phyloP scores from a whole-genome alignment of 148 eudicot species.

The Fagopyrum tataricum region DNA sequence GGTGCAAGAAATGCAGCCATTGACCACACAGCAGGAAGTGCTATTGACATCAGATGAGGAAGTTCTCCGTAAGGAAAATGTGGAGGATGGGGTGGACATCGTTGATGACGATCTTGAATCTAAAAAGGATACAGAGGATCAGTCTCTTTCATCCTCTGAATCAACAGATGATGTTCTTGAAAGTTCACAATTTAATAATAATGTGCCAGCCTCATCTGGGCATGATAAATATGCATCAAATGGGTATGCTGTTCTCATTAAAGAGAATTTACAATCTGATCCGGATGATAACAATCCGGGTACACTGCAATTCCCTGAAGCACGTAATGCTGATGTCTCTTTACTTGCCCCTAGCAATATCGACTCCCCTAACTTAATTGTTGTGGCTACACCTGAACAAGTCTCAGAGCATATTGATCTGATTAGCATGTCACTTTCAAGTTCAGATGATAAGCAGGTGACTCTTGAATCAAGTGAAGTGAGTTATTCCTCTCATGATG shows the following conservation, averaged over 20 bases:
- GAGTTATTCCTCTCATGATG: slow-evolving; percentile 19
- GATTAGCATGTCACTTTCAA: slow-evolving; percentile 21
- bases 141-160: slow-evolving; percentile 31
- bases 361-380: slow-evolving; percentile 25
- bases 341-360: slow-evolving; percentile 21
- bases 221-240: slow-evolving; percentile 20
- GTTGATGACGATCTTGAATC: slow-evolving; percentile 20
- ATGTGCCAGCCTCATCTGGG: slow-evolving; percentile 20
- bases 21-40: slow-evolving; percentile 55
- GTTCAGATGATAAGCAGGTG: slow-evolving; percentile 28
- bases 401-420: slow-evolving; percentile 20
- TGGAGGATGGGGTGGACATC: slow-evolving; percentile 23
- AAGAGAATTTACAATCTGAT: slow-evolving; percentile 30
- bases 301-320: slow-evolving; percentile 26
- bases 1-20: slow-evolving; percentile 47
- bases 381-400: slow-evolving; percentile 28
- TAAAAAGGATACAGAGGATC: slow-evolving; percentile 27
- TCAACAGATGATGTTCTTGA: slow-evolving; percentile 25
- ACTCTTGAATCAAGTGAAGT: slow-evolving; percentile 21
- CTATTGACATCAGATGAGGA: slow-evolving; percentile 40
- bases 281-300: slow-evolving; percentile 23
- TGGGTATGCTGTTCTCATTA: slow-evolving; percentile 19
- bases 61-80: slow-evolving; percentile 26
- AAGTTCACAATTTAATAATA: slow-evolving; percentile 21
- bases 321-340: slow-evolving; percentile 30